A percentile compares a stretch with the other conserved stretches of the same genome.
Conservation (phyloP, 2,329 filamentous ascomycete genomes). For the Fonsecaea nubica region DNA sequence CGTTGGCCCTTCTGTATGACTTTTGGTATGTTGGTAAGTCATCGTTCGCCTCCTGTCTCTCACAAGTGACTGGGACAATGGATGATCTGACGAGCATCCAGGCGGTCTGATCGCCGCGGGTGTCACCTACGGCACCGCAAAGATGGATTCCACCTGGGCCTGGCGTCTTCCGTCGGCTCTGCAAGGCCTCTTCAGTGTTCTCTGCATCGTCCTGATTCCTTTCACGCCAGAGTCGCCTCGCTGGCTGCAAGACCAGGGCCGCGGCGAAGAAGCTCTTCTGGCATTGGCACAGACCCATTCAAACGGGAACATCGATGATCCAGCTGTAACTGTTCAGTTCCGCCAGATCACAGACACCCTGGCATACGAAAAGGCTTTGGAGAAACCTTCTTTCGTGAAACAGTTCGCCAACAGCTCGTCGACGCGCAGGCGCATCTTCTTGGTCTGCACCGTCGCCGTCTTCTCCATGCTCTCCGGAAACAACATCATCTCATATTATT, state of each 20-base stretch:
- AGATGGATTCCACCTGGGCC: slow-evolving; percentile 55
- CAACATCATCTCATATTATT: slow-evolving; percentile 46
- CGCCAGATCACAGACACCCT: slow-evolving; percentile 33
- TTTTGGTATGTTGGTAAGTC: slow-evolving; percentile 34
- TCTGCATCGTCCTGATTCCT: slow-evolving; percentile 53
- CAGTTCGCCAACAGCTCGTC: slow-evolving; percentile 20
- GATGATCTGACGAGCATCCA: slow-evolving; percentile 21
- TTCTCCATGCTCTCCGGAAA: slow-evolving; percentile 34
- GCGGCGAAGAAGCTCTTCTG: slow-evolving; percentile 34
- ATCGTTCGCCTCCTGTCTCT: not conserved
- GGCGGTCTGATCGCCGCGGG: slow-evolving; percentile 57
- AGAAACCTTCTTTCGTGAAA: slow-evolving; percentile 16
- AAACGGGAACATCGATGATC: slow-evolving; percentile 28
- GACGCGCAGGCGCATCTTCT: slow-evolving; percentile 27
- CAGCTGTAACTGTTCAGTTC: slow-evolving; percentile 22
- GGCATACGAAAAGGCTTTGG: slow-evolving; percentile 24
- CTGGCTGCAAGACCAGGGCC: slow-evolving; percentile 40
- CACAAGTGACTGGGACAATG: not conserved
- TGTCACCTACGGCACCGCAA: slow-evolving; percentile 50
- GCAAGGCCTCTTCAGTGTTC: slow-evolving; percentile 49
- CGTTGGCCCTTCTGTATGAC: slow-evolving; percentile 34
- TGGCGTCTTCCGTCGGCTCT: slow-evolving; percentile 56
- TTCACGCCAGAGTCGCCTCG: slow-evolving; percentile 57
- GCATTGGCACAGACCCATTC: slow-evolving; percentile 24
- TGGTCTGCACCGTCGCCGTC: slow-evolving; percentile 26